Evolutionary conservation across 148 eudicot species (phyloP).

Genomic region (Dianthus caryophyllus): DNA sequence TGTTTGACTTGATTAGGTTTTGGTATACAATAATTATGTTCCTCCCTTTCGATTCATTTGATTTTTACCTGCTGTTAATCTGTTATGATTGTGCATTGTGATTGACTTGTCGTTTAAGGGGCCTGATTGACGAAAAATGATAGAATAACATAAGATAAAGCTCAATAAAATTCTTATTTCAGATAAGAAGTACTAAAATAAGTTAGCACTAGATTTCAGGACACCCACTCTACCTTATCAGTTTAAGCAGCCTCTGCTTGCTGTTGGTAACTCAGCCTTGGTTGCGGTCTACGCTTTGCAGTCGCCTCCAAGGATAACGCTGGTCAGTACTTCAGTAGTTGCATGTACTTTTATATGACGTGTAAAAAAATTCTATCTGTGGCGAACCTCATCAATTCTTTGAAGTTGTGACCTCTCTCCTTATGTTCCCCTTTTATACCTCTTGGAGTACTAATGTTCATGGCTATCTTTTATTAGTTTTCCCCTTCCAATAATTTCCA

Average conservation of each 20-base stretch:
- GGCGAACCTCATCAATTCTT: not conserved
- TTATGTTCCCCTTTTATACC: not conserved
- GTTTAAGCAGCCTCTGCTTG: not conserved
- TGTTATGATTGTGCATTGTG: slow-evolving; percentile 1
- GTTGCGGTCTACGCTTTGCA: not conserved
- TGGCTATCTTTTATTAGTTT: not conserved
- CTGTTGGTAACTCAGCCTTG: not conserved
- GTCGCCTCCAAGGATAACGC: not conserved
- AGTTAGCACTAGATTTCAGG: slow-evolving; percentile 2
- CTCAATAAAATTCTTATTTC: not conserved
- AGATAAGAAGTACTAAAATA: not conserved
- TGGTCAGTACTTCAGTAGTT: not conserved
- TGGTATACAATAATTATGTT: not conserved
- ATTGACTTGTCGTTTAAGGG: not conserved
- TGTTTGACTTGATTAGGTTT: not conserved
- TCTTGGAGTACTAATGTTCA: not conserved
- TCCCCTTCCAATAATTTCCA: not conserved
- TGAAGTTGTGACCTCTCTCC: not conserved
- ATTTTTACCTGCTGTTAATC: slow-evolving; percentile 2
- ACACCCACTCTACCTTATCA: not conserved
- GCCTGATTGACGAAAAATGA: not conserved
- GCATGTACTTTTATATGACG: too few relatives aligned
- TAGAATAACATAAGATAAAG: not conserved
- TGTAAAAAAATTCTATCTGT: too few relatives aligned
- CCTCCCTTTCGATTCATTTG: slow-evolving; percentile 3